Base-by-base conservation (phyloP, 768 basidiomycete species). In the Collybia mongolica region DNA sequence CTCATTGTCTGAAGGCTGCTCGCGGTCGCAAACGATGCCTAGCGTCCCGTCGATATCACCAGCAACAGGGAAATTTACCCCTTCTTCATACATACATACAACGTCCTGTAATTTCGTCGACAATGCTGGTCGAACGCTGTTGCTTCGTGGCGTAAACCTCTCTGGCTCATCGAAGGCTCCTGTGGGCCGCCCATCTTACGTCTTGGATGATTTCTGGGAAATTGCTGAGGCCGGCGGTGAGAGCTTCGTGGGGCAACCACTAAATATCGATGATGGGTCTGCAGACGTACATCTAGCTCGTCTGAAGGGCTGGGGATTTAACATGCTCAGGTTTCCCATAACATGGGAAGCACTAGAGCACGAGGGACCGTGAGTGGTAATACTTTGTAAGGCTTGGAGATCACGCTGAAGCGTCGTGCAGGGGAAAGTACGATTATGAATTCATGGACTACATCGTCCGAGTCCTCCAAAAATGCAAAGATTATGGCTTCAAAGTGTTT, bases 261-360 rank as follows among this genome's bases (percentile, higher is more conserved):
- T 99, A 3, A 83, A 88, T 54, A 70, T 97, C 39, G 91, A 95
- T 23, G 90, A 94, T 59, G 87, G 87, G 15, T 83, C 82, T 6
- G 91, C 90, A 4, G 87, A 98, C 69, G 77, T 87, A 14, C 95
- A 98, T 58, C 74, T 99, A 0, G 76, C 83, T 3, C 76, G 97
- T n/a, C 70, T 99, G 23, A 77, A 79, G 53, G 88, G 88, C 0
- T 99, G 95, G 96, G 97, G 97, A 0, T 98, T 93, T 70, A 97
- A 93, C 60, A 73, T 88, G 62, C 69, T 98, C 15, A 73, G 92
- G 71, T 84, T 85, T 68, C 79, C 90, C 7, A 77, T 98, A n/a
- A 86, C 90, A 1, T 99, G 97, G 97, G 97, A 99, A 63, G 79
- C 91, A 0, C 68, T 99, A 14, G 97, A 98, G 67, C 93, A 93